Evolutionary conservation across 345 rosid species (phyloP).

Genomic region (Rhodomyrtus tomentosa): DNA sequence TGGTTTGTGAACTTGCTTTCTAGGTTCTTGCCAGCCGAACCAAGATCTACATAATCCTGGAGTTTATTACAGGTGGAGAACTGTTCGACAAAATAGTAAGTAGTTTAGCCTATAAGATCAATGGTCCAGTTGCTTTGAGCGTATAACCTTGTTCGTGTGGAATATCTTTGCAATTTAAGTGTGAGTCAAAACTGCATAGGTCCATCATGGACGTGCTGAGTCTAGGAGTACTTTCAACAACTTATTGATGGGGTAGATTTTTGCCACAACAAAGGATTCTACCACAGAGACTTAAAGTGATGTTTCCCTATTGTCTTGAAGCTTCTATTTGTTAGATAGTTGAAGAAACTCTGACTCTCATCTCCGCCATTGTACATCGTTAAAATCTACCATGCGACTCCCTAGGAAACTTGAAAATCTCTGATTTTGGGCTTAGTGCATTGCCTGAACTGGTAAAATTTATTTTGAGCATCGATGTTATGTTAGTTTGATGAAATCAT

Average conservation of each 20-base stretch:
- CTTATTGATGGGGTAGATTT: conserved; percentile 97
- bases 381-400: conserved; percentile 92
- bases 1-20: background rate
- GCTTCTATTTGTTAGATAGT: background rate
- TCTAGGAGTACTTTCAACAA: conserved; percentile 85
- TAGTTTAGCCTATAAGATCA: conserved; percentile 5
- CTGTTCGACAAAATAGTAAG: conserved; percentile 95
- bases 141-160: background rate
- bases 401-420: conserved; percentile 80
- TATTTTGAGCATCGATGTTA: background rate
- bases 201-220: conserved; percentile 78
- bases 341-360: conserved; percentile 4
- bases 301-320: background rate
- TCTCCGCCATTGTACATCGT: conserved; percentile 37
- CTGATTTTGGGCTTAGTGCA: conserved; percentile 96
- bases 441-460: conserved; percentile 65
- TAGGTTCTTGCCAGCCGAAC: conserved; percentile 91
- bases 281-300: conserved; percentile 90
- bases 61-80: conserved; percentile 96
- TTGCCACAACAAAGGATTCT: conserved; percentile 87
- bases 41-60: conserved; percentile 87
- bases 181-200: conserved; percentile 21
- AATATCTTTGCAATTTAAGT: background rate
- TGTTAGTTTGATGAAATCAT: background rate
- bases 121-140: background rate